Evolutionary conservation across 1,284 basidiomycete genomes (phyloP), one percentile per base, ranked within the genome.

Genomic region (Cutaneotrichosporon cavernicola): DNA sequence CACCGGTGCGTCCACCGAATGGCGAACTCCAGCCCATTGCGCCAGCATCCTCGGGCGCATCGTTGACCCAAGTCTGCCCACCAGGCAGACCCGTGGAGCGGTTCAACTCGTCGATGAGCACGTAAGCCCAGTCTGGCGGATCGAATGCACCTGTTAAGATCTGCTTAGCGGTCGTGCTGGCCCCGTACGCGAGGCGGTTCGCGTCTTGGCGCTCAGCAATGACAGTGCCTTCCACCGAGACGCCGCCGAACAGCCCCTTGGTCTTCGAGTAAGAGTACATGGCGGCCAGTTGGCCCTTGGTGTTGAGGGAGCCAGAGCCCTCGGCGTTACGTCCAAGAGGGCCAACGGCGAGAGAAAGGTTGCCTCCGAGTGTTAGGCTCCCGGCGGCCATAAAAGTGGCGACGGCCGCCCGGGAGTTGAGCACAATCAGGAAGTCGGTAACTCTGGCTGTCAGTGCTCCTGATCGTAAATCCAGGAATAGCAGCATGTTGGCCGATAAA

Each of bases 251-350:
- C 1, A 97, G 84, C 13, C 96, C 96, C 69, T 91, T 88, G 5
- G 93, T 95, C 79, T 95, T 94, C 5, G 91, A 95, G 80, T 99
- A 99, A 69, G 89, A 91, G 80, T 96, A 93, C 93, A 98, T 97
- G 56, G 95, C 94, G 8, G 95, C 92, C 5, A 97, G 81, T 75
- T 90, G 90, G 57, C 95, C 95, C 58, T 88, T 90, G 0, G 90
- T 86, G 75, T 89, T 97, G 61, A 99, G 72, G 0, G 92, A 85
- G 16, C 93, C 95, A 22, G 88, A 86, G 1, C 93, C 97, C 81
- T 98, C 96, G 14, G 95, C 93, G 69, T 94, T 97, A 46, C 96
- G 87, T 22, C 96, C 96, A 0, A 99, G 82, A 1, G 96, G 96
- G 1, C 97, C 96, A 0, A 98, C 85, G 8, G 96, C 95, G 61